Evolutionary conservation across 2,329 filamentous ascomycete genomes (phyloP).

Genomic region (Drechmeria coniospora): DNA sequence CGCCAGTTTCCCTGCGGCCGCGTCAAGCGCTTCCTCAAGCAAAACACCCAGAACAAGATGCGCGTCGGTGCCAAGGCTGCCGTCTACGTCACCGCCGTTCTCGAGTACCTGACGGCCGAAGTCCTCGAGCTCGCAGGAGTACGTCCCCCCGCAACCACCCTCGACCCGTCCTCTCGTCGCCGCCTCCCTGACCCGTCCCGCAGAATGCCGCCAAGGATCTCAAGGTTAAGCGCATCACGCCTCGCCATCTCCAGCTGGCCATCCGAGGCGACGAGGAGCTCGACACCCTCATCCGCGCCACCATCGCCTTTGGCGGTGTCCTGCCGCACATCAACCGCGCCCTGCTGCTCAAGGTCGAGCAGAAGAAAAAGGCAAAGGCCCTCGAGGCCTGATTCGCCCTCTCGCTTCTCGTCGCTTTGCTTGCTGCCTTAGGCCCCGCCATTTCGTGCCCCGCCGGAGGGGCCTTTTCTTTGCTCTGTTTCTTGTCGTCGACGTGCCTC

Average conservation of each 20-base stretch:
- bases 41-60: slow-evolving; percentile 99
- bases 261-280: slow-evolving; percentile 98
- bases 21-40: slow-evolving; percentile 99
- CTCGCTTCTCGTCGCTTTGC: not conserved
- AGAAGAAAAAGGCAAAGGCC: slow-evolving; percentile 75
- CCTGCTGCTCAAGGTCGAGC: slow-evolving; percentile 85
- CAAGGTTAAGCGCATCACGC: slow-evolving; percentile 99
- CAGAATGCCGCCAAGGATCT: slow-evolving; percentile 97
- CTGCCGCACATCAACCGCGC: slow-evolving; percentile 98
- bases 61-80: slow-evolving; percentile 97
- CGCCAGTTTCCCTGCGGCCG: slow-evolving; percentile 91
- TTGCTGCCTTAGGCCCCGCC: slow-evolving; percentile 8
- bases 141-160: slow-evolving; percentile 22
- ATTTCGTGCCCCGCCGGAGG: slow-evolving; percentile 4
- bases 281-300: slow-evolving; percentile 91
- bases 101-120: slow-evolving; percentile 96
- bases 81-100: slow-evolving; percentile 93
- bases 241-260: slow-evolving; percentile 90
- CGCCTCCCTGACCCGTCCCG: slow-evolving; percentile 7
- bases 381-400: slow-evolving; percentile 23
- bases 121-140: slow-evolving; percentile 91
- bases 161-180: slow-evolving; percentile 3
- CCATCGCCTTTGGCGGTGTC: slow-evolving; percentile 96
- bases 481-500: no score
- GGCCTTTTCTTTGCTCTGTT: not conserved